Percentiles rank a stretch among this genome's conserved stretches.
These are phyloP conservation scores for Megacollybia marginata DNA, from an alignment of 768 basidiomycete genomes.

Conservation along the genomic window DNA sequence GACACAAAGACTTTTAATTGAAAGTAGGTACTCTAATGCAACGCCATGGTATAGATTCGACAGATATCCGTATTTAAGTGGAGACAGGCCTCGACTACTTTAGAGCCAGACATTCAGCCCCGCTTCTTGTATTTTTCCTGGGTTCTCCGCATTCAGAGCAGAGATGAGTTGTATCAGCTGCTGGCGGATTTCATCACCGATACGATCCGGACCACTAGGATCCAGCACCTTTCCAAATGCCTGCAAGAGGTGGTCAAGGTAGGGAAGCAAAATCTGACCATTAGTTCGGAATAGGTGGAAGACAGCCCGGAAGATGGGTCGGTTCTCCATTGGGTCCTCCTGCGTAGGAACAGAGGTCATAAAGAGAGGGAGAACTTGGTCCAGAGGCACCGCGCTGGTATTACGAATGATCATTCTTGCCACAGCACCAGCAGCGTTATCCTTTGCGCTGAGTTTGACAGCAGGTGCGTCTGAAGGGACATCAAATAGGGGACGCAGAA, in stretches of 20 bases:
- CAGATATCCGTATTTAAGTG: background rate
- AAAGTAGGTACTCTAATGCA: no score
- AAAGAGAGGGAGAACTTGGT: constrained; percentile 84
- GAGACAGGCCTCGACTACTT: constrained; percentile 2
- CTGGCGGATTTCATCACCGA: constrained; percentile 71
- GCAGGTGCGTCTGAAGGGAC: constrained; percentile 55
- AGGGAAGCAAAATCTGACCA: constrained; percentile 59
- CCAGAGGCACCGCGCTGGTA: constrained; percentile 71
- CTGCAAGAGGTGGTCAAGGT: constrained; percentile 71
- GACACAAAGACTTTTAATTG: no score
- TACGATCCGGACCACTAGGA: constrained; percentile 63
- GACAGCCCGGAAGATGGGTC: constrained; percentile 80
- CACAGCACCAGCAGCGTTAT: constrained; percentile 96
- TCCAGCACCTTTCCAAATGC: constrained; percentile 82
- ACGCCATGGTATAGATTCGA: no score
- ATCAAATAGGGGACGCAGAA: constrained; percentile 77
- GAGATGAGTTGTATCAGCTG: constrained; percentile 71
- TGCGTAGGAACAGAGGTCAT: constrained; percentile 77
- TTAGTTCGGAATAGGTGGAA: constrained; percentile 83
- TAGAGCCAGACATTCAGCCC: constrained; percentile 49
- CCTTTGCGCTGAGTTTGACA: constrained; percentile 75
- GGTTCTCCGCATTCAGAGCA: constrained; percentile 66
- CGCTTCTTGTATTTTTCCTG: constrained; percentile 74
- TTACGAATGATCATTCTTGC: constrained; percentile 82
- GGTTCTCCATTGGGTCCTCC: constrained; percentile 86